phyloP scores from a whole-genome alignment of 2,329 filamentous ascomycete genomes.

The Microcyclospora pomicola region DNA sequence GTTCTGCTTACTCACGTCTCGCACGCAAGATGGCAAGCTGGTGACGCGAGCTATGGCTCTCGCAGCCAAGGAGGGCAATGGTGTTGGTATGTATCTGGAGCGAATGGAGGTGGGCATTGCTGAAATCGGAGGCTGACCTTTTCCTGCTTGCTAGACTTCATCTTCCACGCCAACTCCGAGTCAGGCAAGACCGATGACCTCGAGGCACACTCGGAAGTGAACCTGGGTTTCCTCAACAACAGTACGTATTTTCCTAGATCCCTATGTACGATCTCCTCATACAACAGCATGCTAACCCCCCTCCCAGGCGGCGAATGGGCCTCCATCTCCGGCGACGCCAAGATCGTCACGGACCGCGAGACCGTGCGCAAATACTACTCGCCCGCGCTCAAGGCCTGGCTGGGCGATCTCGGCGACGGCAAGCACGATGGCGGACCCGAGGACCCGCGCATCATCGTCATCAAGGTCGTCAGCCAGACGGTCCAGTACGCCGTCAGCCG shows the following conservation, averaged over 20 bases:
- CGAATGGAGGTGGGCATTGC: constrained; percentile 5
- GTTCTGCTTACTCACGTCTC: constrained; percentile 82
- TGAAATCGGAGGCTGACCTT: constrained; percentile 4
- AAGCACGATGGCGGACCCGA: constrained; percentile 68
- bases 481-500: constrained; percentile 21
- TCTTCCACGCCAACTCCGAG: constrained; percentile 87
- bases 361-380: constrained; percentile 64
- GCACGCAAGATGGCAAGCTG: constrained; percentile 50
- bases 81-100: constrained; percentile 6
- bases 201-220: constrained; percentile 56
- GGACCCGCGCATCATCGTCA: constrained; percentile 71
- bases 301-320: constrained; percentile 58
- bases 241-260: constrained; percentile 19
- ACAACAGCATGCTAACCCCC: too few species aligned
- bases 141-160: constrained; percentile 47
- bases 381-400: constrained; percentile 62
- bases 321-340: constrained; percentile 61
- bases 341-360: constrained; percentile 54
- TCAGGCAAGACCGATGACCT: constrained; percentile 79
- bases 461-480: constrained; percentile 48
- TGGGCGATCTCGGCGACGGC: constrained; percentile 74
- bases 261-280: too few species aligned
- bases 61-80: constrained; percentile 49
- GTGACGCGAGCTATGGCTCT: constrained; percentile 79
- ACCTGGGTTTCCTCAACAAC: constrained; percentile 59